Evolutionary conservation across 176 grass and related monocot genomes (phyloP), one percentile per base, ranked within the genome.

Genomic region (Bromus sterilis): DNA sequence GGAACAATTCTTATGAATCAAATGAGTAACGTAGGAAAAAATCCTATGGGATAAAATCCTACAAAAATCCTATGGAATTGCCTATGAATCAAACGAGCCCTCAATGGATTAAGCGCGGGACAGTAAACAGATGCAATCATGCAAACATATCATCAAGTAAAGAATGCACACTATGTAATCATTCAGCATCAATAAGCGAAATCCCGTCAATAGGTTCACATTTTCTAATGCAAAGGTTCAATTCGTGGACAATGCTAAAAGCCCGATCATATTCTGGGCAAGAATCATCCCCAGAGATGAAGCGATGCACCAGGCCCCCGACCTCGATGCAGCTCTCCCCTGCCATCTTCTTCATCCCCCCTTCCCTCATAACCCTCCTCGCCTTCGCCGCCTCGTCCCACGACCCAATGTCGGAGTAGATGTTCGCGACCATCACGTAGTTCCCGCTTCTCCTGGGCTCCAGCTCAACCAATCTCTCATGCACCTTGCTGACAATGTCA

Each of bases 261-360:
- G 82, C 81, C 37, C 66, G 11, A 4, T 71, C 79, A 58, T 63
- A 86, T 44, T 68, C 66, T n/a, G 68, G 61, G 59, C 89, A 84
- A 66, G 82, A 89, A 40, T 89, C 83, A 75, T 89, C 80, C 30
- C 86, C 66, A 0, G 66, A 79, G 36, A 87, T 66, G 74, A 94
- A 94, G 2, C 73, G 55, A 43, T 63, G 74, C 37, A 69, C 6
- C 18, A 1, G 11, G 2, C 89, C 89, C 40, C 71, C 77, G 0
- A 91, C 74, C 57, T 91, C 89, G 4, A 89, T 32, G 15, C 83
- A 89, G 61, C 92, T 94, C 80, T 87, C 92, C 2, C 89, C 86
- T 0, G 89, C 89, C 49, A 82, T 66, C 53, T 94, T 91, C 83
- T 87, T 91, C 89, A 91, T 51, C 24, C 86, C 80, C 1, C 84